These are phyloP conservation scores for Lipomyces lipofer DNA, from an alignment of 805 yeast species.

Conservation along the genomic window DNA sequence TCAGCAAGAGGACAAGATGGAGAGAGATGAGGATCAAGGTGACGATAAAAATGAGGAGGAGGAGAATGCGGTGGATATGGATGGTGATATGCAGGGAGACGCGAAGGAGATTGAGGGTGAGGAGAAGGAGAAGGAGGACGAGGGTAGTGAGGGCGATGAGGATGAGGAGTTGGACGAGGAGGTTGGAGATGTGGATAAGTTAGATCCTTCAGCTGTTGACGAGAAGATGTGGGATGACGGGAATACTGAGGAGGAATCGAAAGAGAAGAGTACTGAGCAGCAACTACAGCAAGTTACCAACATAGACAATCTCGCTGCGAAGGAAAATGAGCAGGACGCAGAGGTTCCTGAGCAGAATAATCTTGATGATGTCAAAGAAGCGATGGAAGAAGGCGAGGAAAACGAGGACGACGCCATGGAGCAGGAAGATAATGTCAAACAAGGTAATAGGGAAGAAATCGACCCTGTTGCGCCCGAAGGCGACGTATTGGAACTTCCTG, in stretches of 20 bases:
- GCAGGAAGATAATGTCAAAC: slow-evolving; percentile 43
- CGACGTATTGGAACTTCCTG: slow-evolving; percentile 88
- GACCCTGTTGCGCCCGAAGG: slow-evolving; percentile 75
- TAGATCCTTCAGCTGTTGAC: slow-evolving; percentile 48
- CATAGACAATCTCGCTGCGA: slow-evolving; percentile 26
- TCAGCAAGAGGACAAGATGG: slow-evolving; percentile 57
- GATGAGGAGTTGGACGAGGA: slow-evolving; percentile 80
- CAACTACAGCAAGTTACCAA: slow-evolving; percentile 26
- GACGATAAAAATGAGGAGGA: slow-evolving; percentile 62
- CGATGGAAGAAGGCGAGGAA: slow-evolving; percentile 39
- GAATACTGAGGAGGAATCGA: slow-evolving; percentile 38
- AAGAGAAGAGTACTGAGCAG: slow-evolving; percentile 37
- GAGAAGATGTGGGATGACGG: slow-evolving; percentile 42
- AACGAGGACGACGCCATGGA: slow-evolving; percentile 38
- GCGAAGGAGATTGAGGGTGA: slow-evolving; percentile 73
- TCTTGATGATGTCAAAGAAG: slow-evolving; percentile 29
- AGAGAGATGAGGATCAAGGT: slow-evolving; percentile 70
- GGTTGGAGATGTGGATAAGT: slow-evolving; percentile 39
- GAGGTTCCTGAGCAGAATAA: slow-evolving; percentile 31
- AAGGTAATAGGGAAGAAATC: slow-evolving; percentile 46
- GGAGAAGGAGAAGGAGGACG: slow-evolving; percentile 92
- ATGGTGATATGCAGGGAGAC: slow-evolving; percentile 96
- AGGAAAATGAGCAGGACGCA: slow-evolving; percentile 9
- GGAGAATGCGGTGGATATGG: slow-evolving; percentile 87
- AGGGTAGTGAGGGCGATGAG: slow-evolving; percentile 58